Evolutionary conservation across 176 grass and related monocot genomes (phyloP).

Genomic region (Aegilops speltoides): DNA sequence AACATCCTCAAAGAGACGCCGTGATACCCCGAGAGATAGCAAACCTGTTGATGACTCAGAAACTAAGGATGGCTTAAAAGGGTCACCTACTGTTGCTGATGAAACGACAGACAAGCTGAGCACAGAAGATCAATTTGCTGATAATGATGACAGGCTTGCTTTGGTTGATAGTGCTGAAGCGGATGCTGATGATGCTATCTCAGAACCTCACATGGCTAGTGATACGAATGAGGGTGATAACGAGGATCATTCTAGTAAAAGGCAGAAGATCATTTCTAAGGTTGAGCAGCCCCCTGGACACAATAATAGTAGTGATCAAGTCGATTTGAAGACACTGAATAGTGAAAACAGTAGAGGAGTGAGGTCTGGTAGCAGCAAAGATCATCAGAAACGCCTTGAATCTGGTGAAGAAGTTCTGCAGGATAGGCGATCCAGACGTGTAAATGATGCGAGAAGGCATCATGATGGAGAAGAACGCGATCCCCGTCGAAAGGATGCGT

Average conservation of each 20-base stretch:
- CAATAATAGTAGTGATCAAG: conserved; percentile 45
- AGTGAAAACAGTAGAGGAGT: conserved; percentile 76
- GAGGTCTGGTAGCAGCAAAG: conserved; percentile 75
- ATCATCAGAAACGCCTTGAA: conserved; percentile 52
- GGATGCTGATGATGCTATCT: conserved; percentile 65
- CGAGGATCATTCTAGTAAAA: conserved; percentile 48
- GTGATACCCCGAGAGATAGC: conserved; percentile 51
- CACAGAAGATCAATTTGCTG: conserved; percentile 57
- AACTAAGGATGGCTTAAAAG: conserved; percentile 54
- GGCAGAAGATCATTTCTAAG: conserved; percentile 42
- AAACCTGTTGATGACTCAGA: conserved; percentile 51
- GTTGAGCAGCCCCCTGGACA: conserved; percentile 43
- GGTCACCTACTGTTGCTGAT: conserved; percentile 41
- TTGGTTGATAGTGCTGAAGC: conserved; percentile 66
- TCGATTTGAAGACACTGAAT: conserved; percentile 37
- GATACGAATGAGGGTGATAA: conserved; percentile 48
- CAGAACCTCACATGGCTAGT: conserved; percentile 48
- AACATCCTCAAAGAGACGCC: conserved; percentile 36
- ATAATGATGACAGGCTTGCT: conserved; percentile 47
- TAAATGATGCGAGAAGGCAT: conserved; percentile 46
- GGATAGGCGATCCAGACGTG: conserved; percentile 44
- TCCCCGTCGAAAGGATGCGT: conserved; percentile 40
- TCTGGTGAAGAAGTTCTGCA: conserved; percentile 70
- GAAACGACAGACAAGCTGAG: conserved; percentile 59
- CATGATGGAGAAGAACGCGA: conserved; percentile 56